Base-by-base conservation (phyloP, 148 eudicot species). In the Beta vulgaris region DNA sequence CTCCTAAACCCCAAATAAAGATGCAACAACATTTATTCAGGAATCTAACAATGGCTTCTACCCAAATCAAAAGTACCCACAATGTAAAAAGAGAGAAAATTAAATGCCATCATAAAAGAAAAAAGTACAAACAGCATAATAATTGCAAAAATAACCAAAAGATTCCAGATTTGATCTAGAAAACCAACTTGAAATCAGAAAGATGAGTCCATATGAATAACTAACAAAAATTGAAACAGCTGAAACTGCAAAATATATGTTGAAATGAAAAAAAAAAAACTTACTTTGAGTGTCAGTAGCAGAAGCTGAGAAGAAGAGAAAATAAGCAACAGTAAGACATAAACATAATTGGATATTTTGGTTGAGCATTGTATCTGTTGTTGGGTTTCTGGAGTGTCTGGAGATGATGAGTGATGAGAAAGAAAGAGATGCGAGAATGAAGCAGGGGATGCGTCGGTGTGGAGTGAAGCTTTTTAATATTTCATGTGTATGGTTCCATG, bases 221-320 rank as follows among this genome's bases (percentile, higher is more conserved):
- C 5, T 16, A 61, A 34, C 10, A 68, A 65, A 43, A 23, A 44
- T 60, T 0, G 19, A 69, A 54, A 25, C 28, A 55, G 3, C 55
- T 4, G n/a, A n/a, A 5, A 46, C 2, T 8, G 2, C 25, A 54
- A 19, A 31, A 8, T 9, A 26, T 4, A 58, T 21, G 6, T 21
- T 5, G 11, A 7, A 58, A 58, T 14, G 37, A 59, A 61, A 8
- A 4, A 2, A 23, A 61, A 32, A 61, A 1, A 74, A 51, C 82
- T 84, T 87, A 88, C 96, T 87, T 40, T 72, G 86, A 36, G 76
- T 69, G 69, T 60, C 19, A 49, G 19, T n/a, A 42, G 91, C 85
- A 58, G 82, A 80, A 66, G 89, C 84, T 67, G 86, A 81, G 72
- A 77, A 60, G 64, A 79, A 77, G 77, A 83, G 71, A 59, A 83